These are phyloP conservation scores for Gomphus bonarii DNA, from an alignment of 1,284 basidiomycete genomes.

Conservation along the genomic window DNA sequence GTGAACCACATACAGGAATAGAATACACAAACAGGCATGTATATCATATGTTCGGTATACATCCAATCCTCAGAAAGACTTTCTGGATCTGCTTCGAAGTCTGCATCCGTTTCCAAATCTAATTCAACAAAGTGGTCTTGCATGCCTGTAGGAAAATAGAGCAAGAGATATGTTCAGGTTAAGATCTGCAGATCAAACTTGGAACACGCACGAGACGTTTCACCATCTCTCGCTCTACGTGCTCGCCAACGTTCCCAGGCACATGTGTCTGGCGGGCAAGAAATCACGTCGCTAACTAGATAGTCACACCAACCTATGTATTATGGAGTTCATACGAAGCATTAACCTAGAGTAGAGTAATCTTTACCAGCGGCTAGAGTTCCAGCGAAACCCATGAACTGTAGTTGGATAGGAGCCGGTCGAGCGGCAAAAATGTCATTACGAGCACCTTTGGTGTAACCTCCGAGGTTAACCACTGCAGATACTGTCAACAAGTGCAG, in stretches of 20 bases:
- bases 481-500: constrained; percentile 6
- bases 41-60: constrained; percentile 42
- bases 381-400: constrained; percentile 50
- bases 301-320: constrained; percentile 49
- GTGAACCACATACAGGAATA: background rate
- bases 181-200: background rate
- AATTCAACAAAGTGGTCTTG: constrained; percentile 14
- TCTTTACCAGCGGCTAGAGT: constrained; percentile 37
- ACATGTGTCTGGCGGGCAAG: constrained; percentile 38
- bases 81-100: constrained; percentile 44
- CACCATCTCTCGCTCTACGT: constrained; percentile 9
- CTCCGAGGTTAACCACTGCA: constrained; percentile 45
- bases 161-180: background rate
- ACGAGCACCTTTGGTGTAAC: constrained; percentile 55
- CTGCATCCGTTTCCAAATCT: constrained; percentile 27
- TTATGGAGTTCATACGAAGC: background rate
- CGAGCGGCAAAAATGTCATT: constrained; percentile 55
- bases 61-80: constrained; percentile 36
- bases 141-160: background rate
- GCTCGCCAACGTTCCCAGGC: constrained; percentile 30
- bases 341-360: background rate
- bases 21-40: constrained; percentile 33
- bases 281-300: constrained; percentile 43
- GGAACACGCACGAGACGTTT: constrained; percentile 7
- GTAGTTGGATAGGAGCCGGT: constrained; percentile 48